Evolutionary conservation across 139 green algal genomes (phyloP).

Genomic region (Diplosphaera chodatii): DNA sequence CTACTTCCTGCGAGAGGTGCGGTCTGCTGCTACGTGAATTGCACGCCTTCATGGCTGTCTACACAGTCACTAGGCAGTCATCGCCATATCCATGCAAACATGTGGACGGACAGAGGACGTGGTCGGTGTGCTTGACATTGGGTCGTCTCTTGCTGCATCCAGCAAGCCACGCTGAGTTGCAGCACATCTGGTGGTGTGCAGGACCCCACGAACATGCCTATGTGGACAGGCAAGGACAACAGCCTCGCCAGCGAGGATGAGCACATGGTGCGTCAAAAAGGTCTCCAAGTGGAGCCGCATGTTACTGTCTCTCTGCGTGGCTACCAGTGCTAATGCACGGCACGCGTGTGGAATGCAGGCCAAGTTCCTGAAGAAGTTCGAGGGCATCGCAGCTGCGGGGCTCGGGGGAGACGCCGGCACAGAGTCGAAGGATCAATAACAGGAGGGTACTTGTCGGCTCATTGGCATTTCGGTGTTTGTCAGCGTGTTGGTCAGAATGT

Average conservation of each 20-base stretch:
- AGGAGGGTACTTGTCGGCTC: no score
- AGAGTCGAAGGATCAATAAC: neutral
- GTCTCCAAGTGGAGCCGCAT: no score
- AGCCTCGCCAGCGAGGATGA: neutral
- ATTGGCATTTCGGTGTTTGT: no score
- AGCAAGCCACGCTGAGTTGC: neutral
- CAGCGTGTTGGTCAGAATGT: no score
- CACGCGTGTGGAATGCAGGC: neutral
- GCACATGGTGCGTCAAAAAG: neutral
- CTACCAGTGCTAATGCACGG: neutral
- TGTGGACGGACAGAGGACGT: no score
- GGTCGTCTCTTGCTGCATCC: no score
- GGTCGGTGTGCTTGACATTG: no score
- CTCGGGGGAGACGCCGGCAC: neutral
- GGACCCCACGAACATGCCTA: neutral
- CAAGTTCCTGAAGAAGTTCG: neutral
- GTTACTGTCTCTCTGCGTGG: no score
- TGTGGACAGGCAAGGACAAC: neutral
- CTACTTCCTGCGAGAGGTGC: neutral
- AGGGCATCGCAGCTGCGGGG: neutral
- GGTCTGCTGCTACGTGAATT: neutral
- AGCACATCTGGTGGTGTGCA: neutral
- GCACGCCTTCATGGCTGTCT: no score
- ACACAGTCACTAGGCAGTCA: no score
- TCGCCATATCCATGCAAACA: no score